Conservation (phyloP, 371 early-diverging fungal genomes). For the Syncephalastrum sp. region DNA sequence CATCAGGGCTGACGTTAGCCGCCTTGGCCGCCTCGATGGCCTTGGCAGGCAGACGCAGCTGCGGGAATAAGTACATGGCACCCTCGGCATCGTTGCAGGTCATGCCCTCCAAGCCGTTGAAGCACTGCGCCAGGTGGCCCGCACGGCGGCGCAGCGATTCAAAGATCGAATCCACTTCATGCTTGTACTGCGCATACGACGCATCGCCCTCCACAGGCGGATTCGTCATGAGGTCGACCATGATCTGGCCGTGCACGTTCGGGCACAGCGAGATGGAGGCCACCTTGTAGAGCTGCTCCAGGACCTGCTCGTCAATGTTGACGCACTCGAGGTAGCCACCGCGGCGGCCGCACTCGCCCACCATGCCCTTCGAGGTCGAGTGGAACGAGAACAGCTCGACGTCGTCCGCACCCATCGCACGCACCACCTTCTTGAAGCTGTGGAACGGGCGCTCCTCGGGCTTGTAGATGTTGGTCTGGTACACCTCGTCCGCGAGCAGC, state of each 20-base stretch:
- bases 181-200: slow-evolving; percentile 73
- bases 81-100: slow-evolving; percentile 89
- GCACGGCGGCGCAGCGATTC: slow-evolving; percentile 83
- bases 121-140: slow-evolving; percentile 67
- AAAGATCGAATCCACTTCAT: slow-evolving; percentile 77
- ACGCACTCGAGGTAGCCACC: slow-evolving; percentile 97
- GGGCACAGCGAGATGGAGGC: slow-evolving; percentile 92
- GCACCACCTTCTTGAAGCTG: slow-evolving; percentile 89
- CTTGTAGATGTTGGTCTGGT: slow-evolving; percentile 90
- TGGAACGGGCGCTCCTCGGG: slow-evolving; percentile 81
- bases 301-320: slow-evolving; percentile 73
- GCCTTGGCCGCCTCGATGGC: slow-evolving; percentile 76
- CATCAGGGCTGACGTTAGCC: slow-evolving; percentile 75
- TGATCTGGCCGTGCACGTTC: slow-evolving; percentile 81
- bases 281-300: slow-evolving; percentile 89
- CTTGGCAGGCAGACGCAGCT: slow-evolving; percentile 68
- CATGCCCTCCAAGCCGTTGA: slow-evolving; percentile 84
- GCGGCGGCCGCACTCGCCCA: slow-evolving; percentile 98
- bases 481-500: slow-evolving; percentile 93
- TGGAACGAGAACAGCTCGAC: slow-evolving; percentile 69
- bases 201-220: slow-evolving; percentile 84
- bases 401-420: slow-evolving; percentile 59
- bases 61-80: slow-evolving; percentile 97
- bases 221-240: slow-evolving; percentile 93
- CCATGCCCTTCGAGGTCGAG: slow-evolving; percentile 95